These are phyloP conservation scores for Colletotrichum coccodes DNA, from an alignment of 2,329 filamentous ascomycete genomes.

Conservation along the genomic window DNA sequence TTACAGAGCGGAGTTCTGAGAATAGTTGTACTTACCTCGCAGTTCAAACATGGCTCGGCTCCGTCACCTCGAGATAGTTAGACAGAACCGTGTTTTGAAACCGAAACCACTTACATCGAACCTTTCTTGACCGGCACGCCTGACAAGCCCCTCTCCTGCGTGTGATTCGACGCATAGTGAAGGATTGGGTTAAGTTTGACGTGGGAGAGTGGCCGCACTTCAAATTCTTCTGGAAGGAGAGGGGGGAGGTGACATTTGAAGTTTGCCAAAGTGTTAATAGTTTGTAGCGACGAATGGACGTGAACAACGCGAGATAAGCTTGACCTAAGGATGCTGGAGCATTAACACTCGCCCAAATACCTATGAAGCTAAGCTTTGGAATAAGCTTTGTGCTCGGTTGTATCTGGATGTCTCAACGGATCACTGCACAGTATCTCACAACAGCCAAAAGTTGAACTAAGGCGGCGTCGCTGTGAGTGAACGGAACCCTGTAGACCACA, in stretches of 20 bases:
- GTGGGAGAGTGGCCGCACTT: neutral
- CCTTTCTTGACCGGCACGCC: conserved; percentile 23
- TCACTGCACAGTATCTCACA: no score
- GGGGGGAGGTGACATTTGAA: neutral
- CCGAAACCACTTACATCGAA: conserved; percentile 21
- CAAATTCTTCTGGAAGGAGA: neutral
- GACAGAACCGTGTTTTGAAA: neutral
- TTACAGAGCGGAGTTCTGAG: neutral
- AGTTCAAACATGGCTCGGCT: conserved; percentile 24
- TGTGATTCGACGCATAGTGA: conserved; percentile 23
- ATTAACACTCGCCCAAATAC: neutral
- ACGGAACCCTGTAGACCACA: neutral
- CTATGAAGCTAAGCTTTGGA: neutral
- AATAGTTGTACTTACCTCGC: neutral
- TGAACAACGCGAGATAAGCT: neutral
- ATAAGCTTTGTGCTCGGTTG: neutral
- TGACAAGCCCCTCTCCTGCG: conserved; percentile 28
- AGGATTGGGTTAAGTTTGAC: neutral
- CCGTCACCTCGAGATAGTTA: conserved; percentile 20
- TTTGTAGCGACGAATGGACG: neutral
- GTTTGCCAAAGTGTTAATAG: neutral
- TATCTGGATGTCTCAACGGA: neutral
- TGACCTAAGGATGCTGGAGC: conserved; percentile 2
- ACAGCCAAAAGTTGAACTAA: no score
- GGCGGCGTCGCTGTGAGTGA: neutral